Evolutionary conservation across 495 filamentous ascomycete genomes (phyloP).

Genomic region (Polyplosphaeria fusca): DNA sequence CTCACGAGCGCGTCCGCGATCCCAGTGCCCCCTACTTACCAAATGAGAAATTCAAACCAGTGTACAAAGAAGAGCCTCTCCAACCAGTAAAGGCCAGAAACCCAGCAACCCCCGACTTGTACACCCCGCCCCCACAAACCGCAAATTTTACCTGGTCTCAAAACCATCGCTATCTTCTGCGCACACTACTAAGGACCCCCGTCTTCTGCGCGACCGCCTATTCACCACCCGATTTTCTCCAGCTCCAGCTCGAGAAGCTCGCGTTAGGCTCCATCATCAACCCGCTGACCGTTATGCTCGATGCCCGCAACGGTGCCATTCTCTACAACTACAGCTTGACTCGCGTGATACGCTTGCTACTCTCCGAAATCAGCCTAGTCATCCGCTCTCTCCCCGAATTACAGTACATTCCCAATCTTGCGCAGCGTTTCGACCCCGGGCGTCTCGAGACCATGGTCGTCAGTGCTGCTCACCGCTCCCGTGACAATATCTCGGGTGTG

Average conservation of each 20-base stretch:
- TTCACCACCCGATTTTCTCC: conserved; percentile 50
- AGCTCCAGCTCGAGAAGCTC: conserved; percentile 72
- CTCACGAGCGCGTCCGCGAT: conserved; percentile 22
- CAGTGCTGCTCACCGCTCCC: conserved; percentile 58
- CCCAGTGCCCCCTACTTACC: conserved; percentile 10
- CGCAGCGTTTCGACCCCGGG: conserved; percentile 54
- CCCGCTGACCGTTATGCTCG: conserved; percentile 70
- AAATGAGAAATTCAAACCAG: not conserved
- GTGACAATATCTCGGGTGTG: conserved; percentile 73
- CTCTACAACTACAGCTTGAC: conserved; percentile 58
- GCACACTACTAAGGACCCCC: conserved; percentile 38
- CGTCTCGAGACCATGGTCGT: conserved; percentile 56
- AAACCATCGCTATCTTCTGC: conserved; percentile 39
- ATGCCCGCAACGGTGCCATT: conserved; percentile 70
- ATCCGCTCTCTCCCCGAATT: conserved; percentile 66
- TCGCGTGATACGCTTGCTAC: conserved; percentile 58
- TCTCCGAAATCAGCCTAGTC: conserved; percentile 63
- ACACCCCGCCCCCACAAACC: not conserved
- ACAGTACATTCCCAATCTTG: conserved; percentile 56
- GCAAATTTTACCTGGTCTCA: conserved; percentile 26
- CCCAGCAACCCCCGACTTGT: conserved; percentile 11
- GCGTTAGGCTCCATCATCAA: conserved; percentile 78
- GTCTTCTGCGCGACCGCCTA: conserved; percentile 47
- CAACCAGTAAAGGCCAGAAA: not conserved
- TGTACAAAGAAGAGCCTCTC: not conserved